Evolutionary conservation across 2,329 filamentous ascomycete species (phyloP).

Genomic region (Graphiopsis chlorocephala): DNA sequence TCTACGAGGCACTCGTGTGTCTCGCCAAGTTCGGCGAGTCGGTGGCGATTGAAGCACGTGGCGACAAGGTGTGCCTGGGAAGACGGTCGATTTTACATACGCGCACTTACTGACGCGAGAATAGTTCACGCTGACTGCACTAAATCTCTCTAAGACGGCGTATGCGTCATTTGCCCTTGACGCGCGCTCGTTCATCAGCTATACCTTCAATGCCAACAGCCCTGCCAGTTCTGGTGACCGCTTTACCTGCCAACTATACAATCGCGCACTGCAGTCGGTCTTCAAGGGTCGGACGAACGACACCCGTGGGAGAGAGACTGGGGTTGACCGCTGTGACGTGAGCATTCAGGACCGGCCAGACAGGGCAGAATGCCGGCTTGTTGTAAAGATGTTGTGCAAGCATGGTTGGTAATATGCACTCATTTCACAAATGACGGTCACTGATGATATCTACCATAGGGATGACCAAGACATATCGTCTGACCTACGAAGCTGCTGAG

Average conservation of each 20-base stretch:
- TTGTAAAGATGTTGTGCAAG: conserved; percentile 70
- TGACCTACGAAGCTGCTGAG: conserved; percentile 72
- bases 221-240: conserved; percentile 32
- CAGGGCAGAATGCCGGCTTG: conserved; percentile 67
- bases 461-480: conserved; percentile 71
- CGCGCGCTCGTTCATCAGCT: conserved; percentile 64
- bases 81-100: background rate
- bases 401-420: conserved; percentile 52
- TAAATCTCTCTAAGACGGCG: conserved; percentile 78
- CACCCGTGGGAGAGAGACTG: conserved; percentile 63
- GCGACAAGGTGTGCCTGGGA: conserved; percentile 56
- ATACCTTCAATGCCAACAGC: conserved; percentile 53
- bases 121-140: conserved; percentile 67
- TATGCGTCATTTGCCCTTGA: conserved; percentile 71
- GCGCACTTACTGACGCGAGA: conserved; percentile 34
- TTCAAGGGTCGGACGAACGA: conserved; percentile 69
- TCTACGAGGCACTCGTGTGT: conserved; percentile 72
- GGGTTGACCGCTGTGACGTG: conserved; percentile 72
- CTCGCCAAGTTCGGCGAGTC: conserved; percentile 77
- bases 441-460: conserved; percentile 43
- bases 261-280: conserved; percentile 65
- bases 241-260: conserved; percentile 74
- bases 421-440: background rate
- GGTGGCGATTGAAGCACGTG: conserved; percentile 70
- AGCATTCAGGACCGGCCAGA: conserved; percentile 68